Conservation (phyloP, 202 grass and related monocot species). For the Setaria viridis region DNA sequence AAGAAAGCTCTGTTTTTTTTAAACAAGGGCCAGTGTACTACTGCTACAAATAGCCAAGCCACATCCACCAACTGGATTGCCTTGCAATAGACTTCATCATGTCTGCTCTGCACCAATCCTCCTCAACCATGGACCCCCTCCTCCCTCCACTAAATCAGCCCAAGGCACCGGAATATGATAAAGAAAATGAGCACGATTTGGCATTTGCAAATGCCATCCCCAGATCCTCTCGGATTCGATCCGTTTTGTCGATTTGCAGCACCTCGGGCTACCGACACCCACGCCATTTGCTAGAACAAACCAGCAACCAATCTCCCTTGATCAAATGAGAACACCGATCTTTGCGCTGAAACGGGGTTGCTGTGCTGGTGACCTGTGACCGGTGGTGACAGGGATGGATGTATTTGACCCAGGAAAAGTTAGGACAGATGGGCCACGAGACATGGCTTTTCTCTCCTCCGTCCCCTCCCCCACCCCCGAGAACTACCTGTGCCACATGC, state of each 20-base stretch:
- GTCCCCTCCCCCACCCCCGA: not conserved
- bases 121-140: conserved; percentile 37
- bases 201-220: conserved; percentile 5
- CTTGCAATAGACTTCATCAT: conserved; percentile 44
- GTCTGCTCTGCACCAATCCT: conserved; percentile 40
- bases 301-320: conserved; percentile 20
- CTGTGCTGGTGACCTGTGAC: not conserved
- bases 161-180: conserved; percentile 24
- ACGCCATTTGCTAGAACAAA: conserved; percentile 22
- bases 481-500: conserved; percentile 48
- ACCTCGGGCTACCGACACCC: conserved; percentile 28
- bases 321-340: conserved; percentile 28
- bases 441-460: not conserved
- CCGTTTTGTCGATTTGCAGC: conserved; percentile 46
- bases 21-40: conserved; percentile 28
- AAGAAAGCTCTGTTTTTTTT: conserved; percentile 27
- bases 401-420: conserved; percentile 44
- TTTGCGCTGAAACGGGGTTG: conserved; percentile 23
- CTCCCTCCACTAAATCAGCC: conserved; percentile 30
- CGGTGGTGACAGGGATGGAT: conserved; percentile 35
- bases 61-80: conserved; percentile 49
- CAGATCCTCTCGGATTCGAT: conserved; percentile 51
- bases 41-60: conserved; percentile 38
- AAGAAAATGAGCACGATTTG: conserved; percentile 7
- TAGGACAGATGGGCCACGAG: conserved; percentile 57